Evolutionary conservation across 1,284 basidiomycete species (phyloP).

Genomic region (Cutaneotrichosporon sp.): DNA sequence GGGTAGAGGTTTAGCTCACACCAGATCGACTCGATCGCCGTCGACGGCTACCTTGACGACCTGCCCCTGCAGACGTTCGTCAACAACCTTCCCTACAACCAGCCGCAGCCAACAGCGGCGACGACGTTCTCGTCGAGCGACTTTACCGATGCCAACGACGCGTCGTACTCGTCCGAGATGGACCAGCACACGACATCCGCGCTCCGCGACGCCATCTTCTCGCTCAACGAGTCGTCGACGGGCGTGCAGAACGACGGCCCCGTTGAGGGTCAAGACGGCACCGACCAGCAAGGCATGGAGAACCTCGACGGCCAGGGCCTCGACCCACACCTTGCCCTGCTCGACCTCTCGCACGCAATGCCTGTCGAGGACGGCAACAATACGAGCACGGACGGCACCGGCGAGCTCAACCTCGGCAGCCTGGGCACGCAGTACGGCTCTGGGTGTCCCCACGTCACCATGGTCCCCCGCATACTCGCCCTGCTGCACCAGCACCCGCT

Average conservation of each 20-base stretch:
- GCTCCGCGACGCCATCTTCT: constrained; percentile 52
- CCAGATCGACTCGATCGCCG: constrained; percentile 50
- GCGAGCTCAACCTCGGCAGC: constrained; percentile 31
- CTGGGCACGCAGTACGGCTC: constrained; percentile 22
- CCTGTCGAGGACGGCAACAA: constrained; percentile 35
- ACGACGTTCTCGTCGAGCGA: constrained; percentile 35
- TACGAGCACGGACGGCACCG: constrained; percentile 21
- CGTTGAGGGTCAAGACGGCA: constrained; percentile 30
- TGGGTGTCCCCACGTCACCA: constrained; percentile 41
- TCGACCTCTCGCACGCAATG: constrained; percentile 45
- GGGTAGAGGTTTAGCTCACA: neutral
- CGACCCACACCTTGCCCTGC: constrained; percentile 49
- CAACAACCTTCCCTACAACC: constrained; percentile 46
- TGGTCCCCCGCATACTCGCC: constrained; percentile 47
- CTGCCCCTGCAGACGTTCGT: constrained; percentile 49
- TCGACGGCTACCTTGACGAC: constrained; percentile 53
- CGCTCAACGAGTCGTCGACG: constrained; percentile 45
- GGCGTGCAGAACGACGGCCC: constrained; percentile 27
- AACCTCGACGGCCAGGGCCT: constrained; percentile 24
- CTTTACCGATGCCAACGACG: constrained; percentile 33
- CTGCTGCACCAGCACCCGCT: constrained; percentile 43
- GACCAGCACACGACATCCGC: constrained; percentile 53
- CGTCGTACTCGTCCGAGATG: constrained; percentile 45
- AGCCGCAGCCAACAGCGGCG: constrained; percentile 21
- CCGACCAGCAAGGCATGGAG: constrained; percentile 31